These are phyloP conservation scores for Vigna mungo DNA, from an alignment of 306 rosid genomes.

Conservation along the genomic window DNA sequence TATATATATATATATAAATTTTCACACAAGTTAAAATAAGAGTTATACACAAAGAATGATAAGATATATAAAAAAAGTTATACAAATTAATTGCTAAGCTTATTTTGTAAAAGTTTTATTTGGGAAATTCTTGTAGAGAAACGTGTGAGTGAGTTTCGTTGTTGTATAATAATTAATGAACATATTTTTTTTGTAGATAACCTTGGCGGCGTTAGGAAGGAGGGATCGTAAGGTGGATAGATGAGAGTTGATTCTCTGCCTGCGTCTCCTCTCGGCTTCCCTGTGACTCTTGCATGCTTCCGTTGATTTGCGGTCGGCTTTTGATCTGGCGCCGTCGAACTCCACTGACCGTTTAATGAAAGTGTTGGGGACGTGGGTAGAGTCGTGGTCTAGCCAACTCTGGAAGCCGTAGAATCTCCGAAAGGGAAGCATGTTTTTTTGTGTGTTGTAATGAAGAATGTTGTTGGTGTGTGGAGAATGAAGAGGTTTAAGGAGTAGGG, in stretches of 20 bases:
- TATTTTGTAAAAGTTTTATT: no score
- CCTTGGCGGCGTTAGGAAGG: conserved; percentile 78
- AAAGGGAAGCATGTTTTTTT: conserved; percentile 55
- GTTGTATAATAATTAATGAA: no score
- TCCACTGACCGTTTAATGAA: conserved; percentile 39
- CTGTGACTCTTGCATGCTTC: conserved; percentile 83
- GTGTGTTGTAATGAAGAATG: not conserved
- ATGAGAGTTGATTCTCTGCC: conserved; percentile 91
- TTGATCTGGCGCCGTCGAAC: conserved; percentile 51
- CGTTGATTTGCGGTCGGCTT: conserved; percentile 55
- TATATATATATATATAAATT: no score
- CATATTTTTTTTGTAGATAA: not conserved
- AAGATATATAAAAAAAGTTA: no score
- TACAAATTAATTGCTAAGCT: no score
- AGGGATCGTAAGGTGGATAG: conserved; percentile 85
- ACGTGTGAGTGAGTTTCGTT: no score
- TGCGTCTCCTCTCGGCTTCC: conserved; percentile 93
- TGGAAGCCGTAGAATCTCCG: conserved; percentile 50
- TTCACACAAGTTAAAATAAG: no score
- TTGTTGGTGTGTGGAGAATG: not conserved
- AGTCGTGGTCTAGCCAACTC: conserved; percentile 42
- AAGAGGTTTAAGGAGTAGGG: not conserved
- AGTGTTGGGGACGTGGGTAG: conserved; percentile 11
- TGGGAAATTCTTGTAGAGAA: no score
- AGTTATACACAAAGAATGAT: no score